Evolutionary conservation across 208 protist genomes (phyloP), one percentile per base, ranked within the genome.

Genomic region (Leishmania martiniquensis): DNA sequence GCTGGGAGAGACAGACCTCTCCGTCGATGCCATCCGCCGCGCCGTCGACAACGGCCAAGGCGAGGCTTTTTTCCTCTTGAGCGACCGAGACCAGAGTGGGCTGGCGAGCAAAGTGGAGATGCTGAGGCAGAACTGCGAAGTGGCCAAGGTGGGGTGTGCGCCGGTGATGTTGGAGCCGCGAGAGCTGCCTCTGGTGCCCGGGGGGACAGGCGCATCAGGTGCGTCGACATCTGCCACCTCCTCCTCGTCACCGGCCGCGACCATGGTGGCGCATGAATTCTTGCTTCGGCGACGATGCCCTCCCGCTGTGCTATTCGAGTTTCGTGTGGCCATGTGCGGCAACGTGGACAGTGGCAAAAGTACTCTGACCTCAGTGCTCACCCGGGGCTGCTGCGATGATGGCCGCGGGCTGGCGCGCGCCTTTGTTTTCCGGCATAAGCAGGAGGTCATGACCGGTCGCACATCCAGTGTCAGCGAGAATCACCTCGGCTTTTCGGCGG

Each of bases 381-480:
- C 96, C 34, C 87, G 91, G 32, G 96, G 96, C 59, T 93, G 93
- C 76, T 87, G 88, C 59, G 96, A 98, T 75, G 91, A 98, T 71
- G 96, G 96, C 39, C 84, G 96, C 51, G 96, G 96, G 17, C 88
- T 87, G 39, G 94, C 94, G 0, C 87, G 96, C 12, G 85, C 93
- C 0, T 95, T 92, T 70, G 93, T 99, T 17, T 99, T 99, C 84
- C 95, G 90, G 62, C 98, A 99, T 92, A 95, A 95, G 77, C 99
- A 99, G 83, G 99, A 99, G 85, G 78, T 94, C 15, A 90, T 95
- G 22, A 98, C 94, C 7, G 98, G 98, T 9, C 90, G 99, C 60
- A 99, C 99, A 4, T 99, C 96, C 15, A 98, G 91, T 77, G 87
- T 99, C 44, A 95, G 89, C 75, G 96, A 99, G 80, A 98, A 99